Evolutionary conservation across 164 flowering plant species (phyloP).

Genomic region (Annona squamosa): DNA sequence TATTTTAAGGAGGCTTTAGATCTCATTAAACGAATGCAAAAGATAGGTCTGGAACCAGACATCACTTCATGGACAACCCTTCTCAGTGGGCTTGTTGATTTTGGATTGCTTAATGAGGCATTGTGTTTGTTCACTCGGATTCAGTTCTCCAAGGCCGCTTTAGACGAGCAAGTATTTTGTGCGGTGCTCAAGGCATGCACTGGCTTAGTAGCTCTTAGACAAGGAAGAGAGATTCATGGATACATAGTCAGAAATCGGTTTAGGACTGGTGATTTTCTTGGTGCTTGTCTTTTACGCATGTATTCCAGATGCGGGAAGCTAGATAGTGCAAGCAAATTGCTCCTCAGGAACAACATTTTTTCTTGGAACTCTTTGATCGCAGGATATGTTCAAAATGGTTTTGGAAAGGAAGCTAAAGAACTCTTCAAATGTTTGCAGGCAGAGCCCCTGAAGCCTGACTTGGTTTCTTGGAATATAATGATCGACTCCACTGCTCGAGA

Average conservation of each 20-base stretch:
- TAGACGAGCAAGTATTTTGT: constrained; percentile 7
- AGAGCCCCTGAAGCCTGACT: constrained; percentile 7
- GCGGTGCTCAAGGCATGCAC: constrained; percentile 11
- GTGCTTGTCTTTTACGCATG: constrained; percentile 12
- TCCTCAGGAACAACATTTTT: constrained; percentile 3
- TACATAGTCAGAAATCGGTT: constrained; percentile 6
- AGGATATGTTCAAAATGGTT: constrained; percentile 2
- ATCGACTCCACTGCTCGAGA: constrained; percentile 10
- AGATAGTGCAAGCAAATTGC: constrained; percentile 4
- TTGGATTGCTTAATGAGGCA: constrained; percentile 8
- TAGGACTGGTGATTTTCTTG: not conserved
- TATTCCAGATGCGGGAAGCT: constrained; percentile 10
- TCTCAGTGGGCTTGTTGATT: constrained; percentile 8
- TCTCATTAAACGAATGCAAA: constrained; percentile 11
- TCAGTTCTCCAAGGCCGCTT: not conserved
- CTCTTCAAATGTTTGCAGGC: constrained; percentile 6
- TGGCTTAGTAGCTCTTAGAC: constrained; percentile 6
- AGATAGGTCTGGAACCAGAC: constrained; percentile 13
- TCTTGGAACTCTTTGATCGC: constrained; percentile 13
- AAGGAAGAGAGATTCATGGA: constrained; percentile 15
- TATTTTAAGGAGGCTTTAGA: constrained; percentile 11
- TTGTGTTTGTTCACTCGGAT: constrained; percentile 7
- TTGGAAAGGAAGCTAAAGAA: constrained; percentile 6
- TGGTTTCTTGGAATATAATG: constrained; percentile 15
- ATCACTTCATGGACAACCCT: constrained; percentile 15